phyloP scores from a whole-genome alignment of 2,329 filamentous ascomycete species.

The Scedosporium aurantiacum region DNA sequence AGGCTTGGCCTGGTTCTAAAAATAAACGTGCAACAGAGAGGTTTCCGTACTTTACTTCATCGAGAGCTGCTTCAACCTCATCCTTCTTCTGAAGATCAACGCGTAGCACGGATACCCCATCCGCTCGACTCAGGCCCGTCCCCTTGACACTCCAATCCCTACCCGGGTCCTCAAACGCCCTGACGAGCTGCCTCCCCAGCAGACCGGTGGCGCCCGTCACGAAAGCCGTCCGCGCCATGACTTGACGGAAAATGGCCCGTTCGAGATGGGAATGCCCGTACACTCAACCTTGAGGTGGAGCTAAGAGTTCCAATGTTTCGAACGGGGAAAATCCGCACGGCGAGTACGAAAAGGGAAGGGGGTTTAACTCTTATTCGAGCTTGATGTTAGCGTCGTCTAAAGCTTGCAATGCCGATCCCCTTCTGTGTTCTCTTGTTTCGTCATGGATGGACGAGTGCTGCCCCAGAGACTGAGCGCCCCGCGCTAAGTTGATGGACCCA shows the following conservation, averaged over 20 bases:
- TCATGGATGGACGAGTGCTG: neutral
- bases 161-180: conserved; percentile 47
- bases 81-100: conserved; percentile 37
- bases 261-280: no score
- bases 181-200: conserved; percentile 67
- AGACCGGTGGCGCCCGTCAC: conserved; percentile 79
- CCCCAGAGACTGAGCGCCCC: no score
- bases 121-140: conserved; percentile 63
- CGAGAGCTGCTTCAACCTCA: conserved; percentile 39
- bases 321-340: no score
- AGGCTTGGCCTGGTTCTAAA: neutral
- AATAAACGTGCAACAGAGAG: conserved; percentile 6
- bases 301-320: no score
- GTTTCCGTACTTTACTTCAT: conserved; percentile 40
- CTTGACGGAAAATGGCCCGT: no score
- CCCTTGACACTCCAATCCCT: conserved; percentile 61
- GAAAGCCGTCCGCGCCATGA: conserved; percentile 39
- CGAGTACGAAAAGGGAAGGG: no score
- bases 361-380: no score
- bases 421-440: neutral
- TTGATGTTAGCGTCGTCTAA: no score
- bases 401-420: no score
- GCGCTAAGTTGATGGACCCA: neutral
- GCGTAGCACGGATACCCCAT: conserved; percentile 55
- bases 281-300: no score